Percentiles rank a stretch among this genome's conserved stretches.
phyloP scores from a whole-genome alignment of 768 basidiomycete species.

The Terana coerulea region DNA sequence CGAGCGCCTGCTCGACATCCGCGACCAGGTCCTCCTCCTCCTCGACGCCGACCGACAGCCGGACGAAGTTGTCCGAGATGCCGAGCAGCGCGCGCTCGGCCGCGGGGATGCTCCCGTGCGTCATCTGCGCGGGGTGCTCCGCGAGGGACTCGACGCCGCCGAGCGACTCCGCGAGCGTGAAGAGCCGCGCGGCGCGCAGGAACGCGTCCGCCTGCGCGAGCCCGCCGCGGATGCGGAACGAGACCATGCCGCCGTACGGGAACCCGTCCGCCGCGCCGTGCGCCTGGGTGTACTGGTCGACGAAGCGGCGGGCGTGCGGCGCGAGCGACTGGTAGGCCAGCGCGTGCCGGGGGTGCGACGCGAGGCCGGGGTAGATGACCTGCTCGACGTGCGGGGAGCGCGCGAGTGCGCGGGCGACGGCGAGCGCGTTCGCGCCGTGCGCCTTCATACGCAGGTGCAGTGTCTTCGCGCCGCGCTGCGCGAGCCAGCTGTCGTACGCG shows the following conservation, averaged over 20 bases:
- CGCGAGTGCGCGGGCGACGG: constrained; percentile 62
- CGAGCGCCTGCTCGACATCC: constrained; percentile 67
- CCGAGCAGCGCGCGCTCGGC: constrained; percentile 66
- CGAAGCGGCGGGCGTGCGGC: constrained; percentile 65
- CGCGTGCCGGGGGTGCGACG: constrained; percentile 59
- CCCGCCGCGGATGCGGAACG: constrained; percentile 58
- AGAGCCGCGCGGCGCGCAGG: constrained; percentile 59
- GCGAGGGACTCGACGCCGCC: constrained; percentile 93
- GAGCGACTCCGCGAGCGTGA: constrained; percentile 82
- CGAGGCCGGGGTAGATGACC: constrained; percentile 85
- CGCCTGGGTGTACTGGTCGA: constrained; percentile 34
- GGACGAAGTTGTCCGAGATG: constrained; percentile 71
- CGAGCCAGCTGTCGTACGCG: constrained; percentile 86
- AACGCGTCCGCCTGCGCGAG: constrained; percentile 58
- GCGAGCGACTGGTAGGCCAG: constrained; percentile 62
- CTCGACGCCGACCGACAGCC: constrained; percentile 87
- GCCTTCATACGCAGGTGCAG: constrained; percentile 83
- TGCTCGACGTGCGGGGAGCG: constrained; percentile 58
- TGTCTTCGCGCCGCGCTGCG: constrained; percentile 89
- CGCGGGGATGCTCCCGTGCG: constrained; percentile 73
- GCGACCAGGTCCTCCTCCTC: constrained; percentile 77
- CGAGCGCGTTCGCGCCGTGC: constrained; percentile 81
- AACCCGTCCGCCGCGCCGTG: constrained; percentile 49
- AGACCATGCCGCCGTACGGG: constrained; percentile 90
- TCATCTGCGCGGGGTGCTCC: constrained; percentile 87